Conservation (phyloP, 2,329 filamentous ascomycete genomes). For the Aspergillus piperis region DNA sequence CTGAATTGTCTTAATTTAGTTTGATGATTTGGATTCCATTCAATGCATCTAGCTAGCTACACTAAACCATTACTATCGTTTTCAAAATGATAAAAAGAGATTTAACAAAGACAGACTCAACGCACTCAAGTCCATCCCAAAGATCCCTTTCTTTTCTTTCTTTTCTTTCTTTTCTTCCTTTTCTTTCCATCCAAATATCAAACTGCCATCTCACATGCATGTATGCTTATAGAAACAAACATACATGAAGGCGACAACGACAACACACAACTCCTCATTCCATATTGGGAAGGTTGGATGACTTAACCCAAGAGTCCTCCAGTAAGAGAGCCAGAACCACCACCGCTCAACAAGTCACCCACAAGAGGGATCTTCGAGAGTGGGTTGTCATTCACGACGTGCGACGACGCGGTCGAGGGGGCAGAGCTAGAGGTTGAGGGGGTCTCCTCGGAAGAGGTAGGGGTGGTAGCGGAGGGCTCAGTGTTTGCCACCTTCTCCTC, state of each 20-base stretch:
- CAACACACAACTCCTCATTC: not conserved
- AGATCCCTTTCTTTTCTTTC: not conserved
- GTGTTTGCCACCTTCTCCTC: not conserved
- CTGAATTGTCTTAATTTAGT: too few species aligned
- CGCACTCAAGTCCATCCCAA: not conserved
- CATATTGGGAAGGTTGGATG: not conserved
- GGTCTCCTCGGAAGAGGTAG: not conserved
- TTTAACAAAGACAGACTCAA: not conserved
- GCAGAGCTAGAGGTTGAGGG: not conserved
- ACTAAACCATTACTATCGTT: not conserved
- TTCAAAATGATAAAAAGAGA: not conserved
- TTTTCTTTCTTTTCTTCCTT: too few species aligned
- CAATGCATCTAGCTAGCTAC: not conserved
- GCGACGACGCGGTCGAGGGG: not conserved
- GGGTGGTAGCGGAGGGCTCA: not conserved
- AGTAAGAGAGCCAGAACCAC: slow-evolving; percentile 1
- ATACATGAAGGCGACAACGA: not conserved
- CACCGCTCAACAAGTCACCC: slow-evolving; percentile 22
- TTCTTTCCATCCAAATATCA: not conserved
- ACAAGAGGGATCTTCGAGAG: slow-evolving; percentile 27
- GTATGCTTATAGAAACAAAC: not conserved
- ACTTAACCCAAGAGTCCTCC: not conserved
- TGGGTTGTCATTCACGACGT: slow-evolving; percentile 14
- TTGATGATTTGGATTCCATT: not conserved
- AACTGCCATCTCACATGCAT: not conserved